Base-by-base conservation (phyloP, 331 rosid genomes). In the Acacia pycnantha region DNA sequence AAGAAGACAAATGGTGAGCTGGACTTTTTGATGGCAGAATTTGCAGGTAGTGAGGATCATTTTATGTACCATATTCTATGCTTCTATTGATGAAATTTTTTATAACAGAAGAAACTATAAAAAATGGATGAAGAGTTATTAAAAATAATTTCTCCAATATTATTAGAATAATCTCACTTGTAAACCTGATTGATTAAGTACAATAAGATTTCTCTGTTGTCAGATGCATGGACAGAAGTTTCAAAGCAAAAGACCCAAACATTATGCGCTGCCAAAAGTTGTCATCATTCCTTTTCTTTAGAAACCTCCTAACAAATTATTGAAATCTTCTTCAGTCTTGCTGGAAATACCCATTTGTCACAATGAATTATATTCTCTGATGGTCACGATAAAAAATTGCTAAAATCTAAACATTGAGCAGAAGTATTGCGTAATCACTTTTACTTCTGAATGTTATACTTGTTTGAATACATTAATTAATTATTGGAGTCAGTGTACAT, bases 21-120 rank as follows among this genome's bases (percentile, higher is more conserved):
- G 70, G 99, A 96, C 85, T 94, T 92, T 84, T 85, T 96, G 82
- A 96, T 96, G 97, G 99, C 98, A 43, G 99, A 96, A 81, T 94
- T 96, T 78, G 95, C 99, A 79, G 99, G 99, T 94, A 90, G 83
- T 24, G 31, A 19, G 64, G 78, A 77, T 77, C 83, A 77, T 24
- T 84, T 69, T 41, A 66, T 72, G 66, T 61, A 21, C 37, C 44
- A 68, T 13, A 26, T 79, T 31, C 43, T 11, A 54, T 33, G 51
- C 74, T 80, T 37, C 47, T 72, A 65, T 82, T 37, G 68, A 70
- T 70, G 50, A 84, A 53, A 62, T 62, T 33, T 33, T 40, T 43
- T 44, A 50, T 48, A 54, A 43, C 47, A 74, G 26, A 61, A 67
- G 58, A 77, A 41, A 65, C 62, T 24, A 71, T 50, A 58, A 66